Evolutionary conservation across 805 yeast species (phyloP), one percentile per base, ranked within the genome.

Genomic region (Saitoella complicata): DNA sequence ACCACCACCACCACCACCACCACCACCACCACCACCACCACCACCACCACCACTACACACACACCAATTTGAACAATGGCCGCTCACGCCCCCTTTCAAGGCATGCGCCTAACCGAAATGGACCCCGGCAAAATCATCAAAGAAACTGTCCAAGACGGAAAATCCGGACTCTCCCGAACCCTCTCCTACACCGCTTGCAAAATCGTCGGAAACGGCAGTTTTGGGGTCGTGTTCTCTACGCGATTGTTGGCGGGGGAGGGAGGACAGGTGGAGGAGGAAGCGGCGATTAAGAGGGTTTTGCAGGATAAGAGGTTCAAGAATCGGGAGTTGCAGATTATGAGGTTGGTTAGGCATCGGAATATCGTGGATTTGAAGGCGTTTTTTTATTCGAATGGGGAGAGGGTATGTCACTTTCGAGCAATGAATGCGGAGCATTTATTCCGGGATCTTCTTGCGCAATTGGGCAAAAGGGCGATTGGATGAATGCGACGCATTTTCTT

Each of bases 161-260:
- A 71, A 56, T 73, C 79, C 6, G 85, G 81, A 45, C 76, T 75
- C 50, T 55, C 67, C 32, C 67, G 69, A 42, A 71, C 73, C 43
- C 72, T 88, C 45, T 75, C 78, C 41, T 85, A 83, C 64, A 80
- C 87, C 11, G 85, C 80, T 55, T 74, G 83, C 37, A 80, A 83
- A 53, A 86, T 87, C 71, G 91, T 88, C 38, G 98, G 98, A n/a
- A 93, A 84, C 62, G 98, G 98, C 7, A 87, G 97, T n/a, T 91
- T 91, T 66, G 98, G 98, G 2, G 87, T 86, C 33, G 98, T 91
- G n/a, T 86, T 85, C 59, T 91, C 84, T 53, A 85, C 95, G 5
- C 76, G 74, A 47, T 68, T 91, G 37, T 58, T 73, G 49, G 21
- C 21, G 21, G 21, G 21, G 21, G 21, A 21, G 21, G 21, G 21